Conservation (phyloP, 2,329 filamentous ascomycete genomes). For the Fonsecaea multimorphosa region DNA sequence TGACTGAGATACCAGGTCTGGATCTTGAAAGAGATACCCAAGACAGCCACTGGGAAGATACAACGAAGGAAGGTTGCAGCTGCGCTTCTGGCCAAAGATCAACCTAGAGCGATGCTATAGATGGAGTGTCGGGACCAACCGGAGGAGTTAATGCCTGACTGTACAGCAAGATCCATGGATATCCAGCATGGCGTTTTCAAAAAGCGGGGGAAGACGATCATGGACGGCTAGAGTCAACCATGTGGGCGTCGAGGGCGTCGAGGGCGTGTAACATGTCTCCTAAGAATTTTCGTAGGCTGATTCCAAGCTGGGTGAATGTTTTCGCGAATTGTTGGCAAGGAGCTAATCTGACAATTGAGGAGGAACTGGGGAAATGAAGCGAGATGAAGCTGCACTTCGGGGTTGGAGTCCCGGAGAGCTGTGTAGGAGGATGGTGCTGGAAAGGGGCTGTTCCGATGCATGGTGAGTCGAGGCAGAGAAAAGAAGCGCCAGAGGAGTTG, state of each 20-base stretch:
- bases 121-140: constrained; percentile 19
- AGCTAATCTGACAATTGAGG: not conserved
- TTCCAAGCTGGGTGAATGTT: constrained; percentile 27
- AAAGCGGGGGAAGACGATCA: constrained; percentile 8
- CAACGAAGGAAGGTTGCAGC: constrained; percentile 86
- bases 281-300: constrained; percentile 20
- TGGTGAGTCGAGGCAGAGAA: constrained; percentile 3
- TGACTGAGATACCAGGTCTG: constrained; percentile 58
- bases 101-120: constrained; percentile 60
- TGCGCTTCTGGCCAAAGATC: constrained; percentile 76
- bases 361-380: not conserved
- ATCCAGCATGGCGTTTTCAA: constrained; percentile 11
- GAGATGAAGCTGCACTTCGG: constrained; percentile 5
- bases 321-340: constrained; percentile 15
- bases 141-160: constrained; percentile 8
- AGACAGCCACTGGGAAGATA: constrained; percentile 91
- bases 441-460: constrained; percentile 5
- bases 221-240: constrained; percentile 2
- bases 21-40: constrained; percentile 83
- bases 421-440: not conserved
- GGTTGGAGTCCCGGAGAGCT: not conserved
- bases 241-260: constrained; percentile 4
- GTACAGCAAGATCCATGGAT: constrained; percentile 11
- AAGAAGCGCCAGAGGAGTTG: not conserved
- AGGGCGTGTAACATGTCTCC: constrained; percentile 3